phyloP scores from a whole-genome alignment of 1,139 yeast genomes.

The Barnettozyma hawaiiensis region DNA sequence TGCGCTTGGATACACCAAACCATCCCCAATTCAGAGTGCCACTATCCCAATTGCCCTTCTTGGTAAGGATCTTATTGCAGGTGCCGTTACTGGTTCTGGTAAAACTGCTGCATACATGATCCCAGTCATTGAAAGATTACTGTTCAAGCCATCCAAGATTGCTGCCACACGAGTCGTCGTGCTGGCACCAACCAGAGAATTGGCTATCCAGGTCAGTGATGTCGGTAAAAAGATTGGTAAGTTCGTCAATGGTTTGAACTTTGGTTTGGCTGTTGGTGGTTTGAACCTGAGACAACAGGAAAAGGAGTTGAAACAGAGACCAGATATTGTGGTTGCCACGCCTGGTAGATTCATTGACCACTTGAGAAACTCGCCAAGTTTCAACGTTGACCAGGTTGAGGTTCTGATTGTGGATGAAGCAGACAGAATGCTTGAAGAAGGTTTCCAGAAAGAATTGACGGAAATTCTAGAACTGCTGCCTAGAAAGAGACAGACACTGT shows the following conservation, averaged over 20 bases:
- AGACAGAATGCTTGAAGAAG: slow-evolving; percentile 98
- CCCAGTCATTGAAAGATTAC: slow-evolving; percentile 87
- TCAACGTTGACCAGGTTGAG: slow-evolving; percentile 85
- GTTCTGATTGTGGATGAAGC: slow-evolving; percentile 95
- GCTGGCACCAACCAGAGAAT: slow-evolving; percentile 93
- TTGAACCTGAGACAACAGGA: slow-evolving; percentile 91
- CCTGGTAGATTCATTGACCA: slow-evolving; percentile 97
- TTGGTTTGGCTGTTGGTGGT: slow-evolving; percentile 98
- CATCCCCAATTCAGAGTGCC: slow-evolving; percentile 92
- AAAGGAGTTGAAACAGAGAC: slow-evolving; percentile 83
- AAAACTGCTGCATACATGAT: slow-evolving; percentile 97
- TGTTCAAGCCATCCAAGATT: slow-evolving; percentile 79
- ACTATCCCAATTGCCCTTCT: slow-evolving; percentile 87
- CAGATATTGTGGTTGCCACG: slow-evolving; percentile 95
- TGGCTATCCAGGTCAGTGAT: slow-evolving; percentile 93
- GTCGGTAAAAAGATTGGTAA: slow-evolving; percentile 84
- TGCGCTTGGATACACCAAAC: slow-evolving; percentile 72
- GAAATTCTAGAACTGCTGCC: slow-evolving; percentile 88
- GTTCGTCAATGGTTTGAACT: slow-evolving; percentile 66
- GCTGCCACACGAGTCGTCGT: slow-evolving; percentile 89
- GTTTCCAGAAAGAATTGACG: slow-evolving; percentile 90
- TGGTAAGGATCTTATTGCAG: slow-evolving; percentile 97
- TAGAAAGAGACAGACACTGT: slow-evolving; percentile 82
- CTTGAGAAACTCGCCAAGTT: slow-evolving; percentile 89
- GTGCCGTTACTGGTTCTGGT: slow-evolving; percentile 99